Percentiles rank a stretch among this genome's conserved stretches.
Conservation (phyloP, 805 yeast genomes). For the Nakazawaea ishiwadae region DNA sequence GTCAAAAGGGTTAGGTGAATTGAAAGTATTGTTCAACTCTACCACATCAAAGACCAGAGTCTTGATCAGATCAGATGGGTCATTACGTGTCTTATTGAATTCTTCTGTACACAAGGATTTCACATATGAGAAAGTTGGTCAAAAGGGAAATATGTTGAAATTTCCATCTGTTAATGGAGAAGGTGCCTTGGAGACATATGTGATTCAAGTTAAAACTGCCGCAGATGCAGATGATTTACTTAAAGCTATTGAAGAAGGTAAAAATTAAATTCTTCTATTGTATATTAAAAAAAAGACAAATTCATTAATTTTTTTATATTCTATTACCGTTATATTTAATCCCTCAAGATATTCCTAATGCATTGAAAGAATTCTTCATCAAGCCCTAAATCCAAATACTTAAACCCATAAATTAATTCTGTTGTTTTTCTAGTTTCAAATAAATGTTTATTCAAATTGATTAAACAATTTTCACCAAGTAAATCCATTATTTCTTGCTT, state of each 20-base stretch:
- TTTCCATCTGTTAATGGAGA: slow-evolving; percentile 57
- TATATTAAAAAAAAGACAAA: no score
- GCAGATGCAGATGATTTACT: slow-evolving; percentile 57
- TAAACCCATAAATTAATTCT: slow-evolving; percentile 17
- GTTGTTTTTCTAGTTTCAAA: not conserved
- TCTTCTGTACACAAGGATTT: slow-evolving; percentile 53
- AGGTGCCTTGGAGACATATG: slow-evolving; percentile 60
- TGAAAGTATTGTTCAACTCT: slow-evolving; percentile 63
- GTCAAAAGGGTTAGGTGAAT: slow-evolving; percentile 75
- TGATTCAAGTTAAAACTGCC: slow-evolving; percentile 73
- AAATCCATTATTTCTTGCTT: slow-evolving; percentile 38
- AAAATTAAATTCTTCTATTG: no score
- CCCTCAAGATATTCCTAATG: slow-evolving; percentile 34
- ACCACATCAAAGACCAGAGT: slow-evolving; percentile 62
- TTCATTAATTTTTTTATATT: no score
- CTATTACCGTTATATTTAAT: no score
- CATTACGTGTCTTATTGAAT: slow-evolving; percentile 74
- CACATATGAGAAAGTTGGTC: slow-evolving; percentile 54
- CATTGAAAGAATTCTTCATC: slow-evolving; percentile 41
- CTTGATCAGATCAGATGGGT: slow-evolving; percentile 84
- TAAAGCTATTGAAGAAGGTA: slow-evolving; percentile 15
- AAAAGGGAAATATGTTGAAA: slow-evolving; percentile 57
- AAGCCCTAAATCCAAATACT: slow-evolving; percentile 44
- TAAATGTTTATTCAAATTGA: slow-evolving; percentile 19
- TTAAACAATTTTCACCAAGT: slow-evolving; percentile 31